phyloP scores from a whole-genome alignment of 1,139 yeast species.

The Diutina neorugosa region DNA sequence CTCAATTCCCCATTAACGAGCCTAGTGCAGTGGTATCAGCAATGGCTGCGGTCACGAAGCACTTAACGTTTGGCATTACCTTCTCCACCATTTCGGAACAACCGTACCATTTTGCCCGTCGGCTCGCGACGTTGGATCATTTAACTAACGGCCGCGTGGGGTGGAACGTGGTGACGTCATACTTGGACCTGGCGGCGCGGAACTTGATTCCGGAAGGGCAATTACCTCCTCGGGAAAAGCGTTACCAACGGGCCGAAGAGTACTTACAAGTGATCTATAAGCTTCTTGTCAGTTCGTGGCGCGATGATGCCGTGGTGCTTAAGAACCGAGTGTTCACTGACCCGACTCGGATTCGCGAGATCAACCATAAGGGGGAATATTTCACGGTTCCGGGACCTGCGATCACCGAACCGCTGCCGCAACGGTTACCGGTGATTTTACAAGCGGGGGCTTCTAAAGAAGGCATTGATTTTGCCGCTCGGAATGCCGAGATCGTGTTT shows the following conservation, averaged over 20 bases:
- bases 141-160: slow-evolving; percentile 33
- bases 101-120: slow-evolving; percentile 32
- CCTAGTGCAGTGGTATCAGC: slow-evolving; percentile 30
- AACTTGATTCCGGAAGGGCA: slow-evolving; percentile 22
- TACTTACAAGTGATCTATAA: slow-evolving; percentile 29
- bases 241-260: slow-evolving; percentile 31
- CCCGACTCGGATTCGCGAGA: slow-evolving; percentile 27
- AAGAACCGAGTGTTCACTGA: slow-evolving; percentile 24
- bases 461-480: slow-evolving; percentile 33
- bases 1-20: slow-evolving; percentile 31
- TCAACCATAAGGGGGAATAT: slow-evolving; percentile 26
- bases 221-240: slow-evolving; percentile 26
- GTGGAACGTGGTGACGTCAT: slow-evolving; percentile 32
- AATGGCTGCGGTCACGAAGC: slow-evolving; percentile 30
- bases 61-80: slow-evolving; percentile 28
- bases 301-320: slow-evolving; percentile 30
- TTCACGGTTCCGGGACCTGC: slow-evolving; percentile 34
- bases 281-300: slow-evolving; percentile 30
- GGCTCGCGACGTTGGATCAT: slow-evolving; percentile 30
- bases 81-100: slow-evolving; percentile 33
- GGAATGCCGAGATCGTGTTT: slow-evolving; percentile 33
- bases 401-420: slow-evolving; percentile 31
- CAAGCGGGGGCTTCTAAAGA: slow-evolving; percentile 37
- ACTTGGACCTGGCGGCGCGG: slow-evolving; percentile 28
- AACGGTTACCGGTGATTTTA: slow-evolving; percentile 31